Evolutionary conservation across 108 stramenopile genomes (phyloP), one percentile per base, ranked within the genome.

Genomic region (Cyclotella baltica): DNA sequence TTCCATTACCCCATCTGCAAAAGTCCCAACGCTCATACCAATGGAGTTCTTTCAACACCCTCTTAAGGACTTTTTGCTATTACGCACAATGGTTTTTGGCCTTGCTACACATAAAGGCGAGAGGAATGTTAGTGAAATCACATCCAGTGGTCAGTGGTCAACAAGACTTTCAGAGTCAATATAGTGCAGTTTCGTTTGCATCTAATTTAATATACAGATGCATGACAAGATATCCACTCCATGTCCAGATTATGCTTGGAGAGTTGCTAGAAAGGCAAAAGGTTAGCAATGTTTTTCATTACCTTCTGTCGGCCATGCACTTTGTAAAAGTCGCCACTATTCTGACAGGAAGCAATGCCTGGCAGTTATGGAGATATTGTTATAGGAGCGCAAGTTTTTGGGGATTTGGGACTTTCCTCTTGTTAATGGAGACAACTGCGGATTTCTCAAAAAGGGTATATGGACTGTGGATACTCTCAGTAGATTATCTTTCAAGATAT

Each of bases 161-260:
- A 15, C 10, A 40, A 27, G 65, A 66, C 37, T 43, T 23, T 25
- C 65, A 66, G 25, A 43, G 37, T 43, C 36, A 66, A 47, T 66
- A 66, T 20, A n/a, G n/a, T 4, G 65, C 65, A 16, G 20, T 40
- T 6, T 6, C 8, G 4, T 31, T 36, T 47, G 65, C 38, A 22
- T 11, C 8, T 25, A 37, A 66, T 20, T 43, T 66, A 9, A 40
- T 66, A 15, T 10, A 18, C 5, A 8, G 65, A 4, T 66, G 65
- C 65, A 66, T n/a, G 4, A 43, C 37, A 43, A 38, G 23, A 25
- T 66, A 66, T 27, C 65, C 37, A 25, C 27, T 31, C n/a, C 65
- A 66, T 43, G 27, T 25, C 8, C 65, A 66, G 37, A 5, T 63
- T 6, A 63, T 63, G 62, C 29, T 63, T 15, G 34, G 62, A 20